A percentile compares a stretch with the other conserved stretches of the same genome.
These are phyloP conservation scores for Pseudogymnoascus sp. DNA, from an alignment of 2,329 filamentous ascomycete genomes.

Conservation along the genomic window DNA sequence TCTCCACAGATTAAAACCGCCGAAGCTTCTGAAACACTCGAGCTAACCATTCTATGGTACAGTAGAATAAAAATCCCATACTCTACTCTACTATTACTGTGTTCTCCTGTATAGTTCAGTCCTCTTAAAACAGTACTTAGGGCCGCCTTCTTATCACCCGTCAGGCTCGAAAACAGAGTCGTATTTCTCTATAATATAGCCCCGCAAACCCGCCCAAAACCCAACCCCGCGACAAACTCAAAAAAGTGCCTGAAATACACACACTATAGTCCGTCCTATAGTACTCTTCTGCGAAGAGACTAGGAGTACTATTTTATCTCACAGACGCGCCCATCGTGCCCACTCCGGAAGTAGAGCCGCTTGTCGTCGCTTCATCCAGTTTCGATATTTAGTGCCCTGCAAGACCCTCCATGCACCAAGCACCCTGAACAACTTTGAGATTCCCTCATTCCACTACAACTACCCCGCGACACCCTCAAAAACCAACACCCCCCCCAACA, in stretches of 20 bases:
- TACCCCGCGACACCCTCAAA: slow-evolving; percentile 5
- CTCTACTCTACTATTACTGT: neutral
- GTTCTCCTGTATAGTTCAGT: neutral
- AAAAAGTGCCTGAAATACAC: neutral
- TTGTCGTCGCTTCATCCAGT: neutral
- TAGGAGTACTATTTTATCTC: neutral
- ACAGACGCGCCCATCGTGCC: neutral
- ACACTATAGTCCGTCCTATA: neutral
- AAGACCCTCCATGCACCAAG: neutral
- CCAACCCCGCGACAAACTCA: neutral
- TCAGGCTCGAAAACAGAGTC: neutral
- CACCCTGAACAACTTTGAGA: neutral
- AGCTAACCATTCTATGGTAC: neutral
- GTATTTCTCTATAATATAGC: neutral
- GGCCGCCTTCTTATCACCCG: neutral
- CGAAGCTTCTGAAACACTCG: neutral
- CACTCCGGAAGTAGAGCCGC: neutral
- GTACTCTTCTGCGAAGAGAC: neutral
- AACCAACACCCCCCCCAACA: neutral
- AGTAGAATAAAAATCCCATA: neutral
- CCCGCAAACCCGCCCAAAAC: neutral
- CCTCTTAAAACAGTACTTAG: neutral
- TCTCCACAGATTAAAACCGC: neutral
- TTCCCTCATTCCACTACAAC: neutral
- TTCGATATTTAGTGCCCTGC: neutral